Base-by-base conservation (phyloP, 768 basidiomycete species). In the Serendipita vermifera region DNA sequence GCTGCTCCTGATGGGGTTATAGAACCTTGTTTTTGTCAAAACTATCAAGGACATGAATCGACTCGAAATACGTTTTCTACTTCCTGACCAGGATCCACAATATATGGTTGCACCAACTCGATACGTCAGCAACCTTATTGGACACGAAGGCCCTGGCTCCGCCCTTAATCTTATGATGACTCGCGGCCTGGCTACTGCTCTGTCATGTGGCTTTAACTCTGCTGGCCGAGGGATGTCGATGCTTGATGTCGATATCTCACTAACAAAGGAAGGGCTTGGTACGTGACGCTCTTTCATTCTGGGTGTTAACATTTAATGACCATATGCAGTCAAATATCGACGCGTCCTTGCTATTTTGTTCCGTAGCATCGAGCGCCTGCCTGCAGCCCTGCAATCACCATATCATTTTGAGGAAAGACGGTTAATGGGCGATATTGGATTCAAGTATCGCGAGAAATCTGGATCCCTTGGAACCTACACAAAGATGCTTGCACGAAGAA, bases 381-480 rank as follows among this genome's bases (percentile, higher is more conserved):
- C 83, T 22, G 73, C 75, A 5, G 80, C 85, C 7, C 7, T 26
- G 20, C 75, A 86, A 54, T 74, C 80, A 11, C 59, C 71, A n/a
- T 83, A 77, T 70, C 76, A 82, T 60, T 89, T 92, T 65, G 71
- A 79, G 29, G 94, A 99, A 67, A 72, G 83, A 57, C 78, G 80
- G 31, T 74, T 73, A n/a, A 74, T 99, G 29, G 78, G 83, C 20
- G 69, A 75, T n/a, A 87, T 82, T n/a, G 79, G 78, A 14, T 98
- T 96, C 74, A 77, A 83, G 22, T 97, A 91, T 67, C 75, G 80
- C 46, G 94, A 97, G 68, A 90, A 93, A 67, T 76, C 77, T 32
- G 75, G n/a, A n/a, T n/a, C 79, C 22, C 83, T 90, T 0, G 85
- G 89, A 54, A 72, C 76, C 43, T 94, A 96, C 68, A 87, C 85